Evolutionary conservation across 2,329 filamentous ascomycete species (phyloP), one percentile per base, ranked within the genome.

Genomic region (Biscogniauxia mediterranea): DNA sequence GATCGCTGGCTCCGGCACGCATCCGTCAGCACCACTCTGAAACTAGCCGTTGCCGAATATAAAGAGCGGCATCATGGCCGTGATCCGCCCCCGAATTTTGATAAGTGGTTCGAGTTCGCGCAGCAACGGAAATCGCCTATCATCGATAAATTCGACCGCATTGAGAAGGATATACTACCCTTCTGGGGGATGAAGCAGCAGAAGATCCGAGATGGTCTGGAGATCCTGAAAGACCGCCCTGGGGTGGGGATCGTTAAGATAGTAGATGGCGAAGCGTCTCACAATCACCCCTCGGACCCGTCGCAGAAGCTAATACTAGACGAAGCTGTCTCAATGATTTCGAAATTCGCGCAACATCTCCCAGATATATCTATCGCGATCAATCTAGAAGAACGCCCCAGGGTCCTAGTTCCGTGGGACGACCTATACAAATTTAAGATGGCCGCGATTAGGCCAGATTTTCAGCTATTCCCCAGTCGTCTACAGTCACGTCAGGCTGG

Each of bases 321-420:
- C 15, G 75, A 77, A n/a, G 69, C 84, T 0, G 79, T 85, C 6
- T 82, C 83, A 3, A 90, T 95, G 84, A 86, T 96, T 71, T 79
- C 85, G 56, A 79, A 82, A 1, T 96, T 96, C 68, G 83, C 88
- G 1, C 77, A 88, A 65, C 85, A 89, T 70, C 79, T 97, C 15
- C 91, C 92, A 0, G 86, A 93, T 64, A 93, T 97, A 90, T 86
- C 92, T 64, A 76, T 97, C 20, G 90, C 91, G 0, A 90, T 97
- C 77, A 97, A 96, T 71, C 81, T 91, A 20, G 85, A 90, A 68
- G 89, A 92, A 61, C 86, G 91, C 67, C 90, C 91, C 1, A 82
- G 90, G 49, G 85, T 93, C 1, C 80, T 93, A 2, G 81, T 91
- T 1, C 86, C 90, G 0, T 87, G 89, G 77, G 86, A 91, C 60